A percentile compares a stretch with the other conserved stretches of the same genome.
Conservation (phyloP, 495 filamentous ascomycete genomes). For the Penicillium ochrochloron region DNA sequence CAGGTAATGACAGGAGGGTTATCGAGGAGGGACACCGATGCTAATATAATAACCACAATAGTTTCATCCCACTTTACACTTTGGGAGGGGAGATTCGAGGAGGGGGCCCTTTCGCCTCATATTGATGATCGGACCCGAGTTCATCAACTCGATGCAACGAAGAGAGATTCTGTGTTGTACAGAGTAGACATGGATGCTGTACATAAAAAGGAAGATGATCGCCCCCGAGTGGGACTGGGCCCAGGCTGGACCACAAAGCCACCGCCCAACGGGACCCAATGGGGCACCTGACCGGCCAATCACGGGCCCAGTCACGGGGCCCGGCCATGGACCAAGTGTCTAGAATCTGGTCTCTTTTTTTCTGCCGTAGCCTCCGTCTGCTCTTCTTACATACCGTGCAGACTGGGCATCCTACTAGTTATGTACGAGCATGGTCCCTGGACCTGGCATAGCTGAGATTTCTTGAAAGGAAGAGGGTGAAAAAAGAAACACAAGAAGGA, state of each 20-base stretch:
- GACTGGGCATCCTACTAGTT: background rate
- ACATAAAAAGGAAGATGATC: conserved; percentile 23
- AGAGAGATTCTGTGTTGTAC: background rate
- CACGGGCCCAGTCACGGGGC: conserved; percentile 3
- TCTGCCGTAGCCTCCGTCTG: background rate
- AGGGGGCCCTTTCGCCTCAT: background rate
- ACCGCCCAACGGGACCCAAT: conserved; percentile 1
- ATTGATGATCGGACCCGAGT: background rate
- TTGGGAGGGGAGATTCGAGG: background rate
- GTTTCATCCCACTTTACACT: background rate
- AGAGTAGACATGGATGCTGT: background rate
- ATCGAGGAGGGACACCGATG: background rate
- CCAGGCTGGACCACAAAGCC: conserved; percentile 8
- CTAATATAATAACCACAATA: background rate
- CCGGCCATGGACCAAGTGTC: conserved; percentile 10
- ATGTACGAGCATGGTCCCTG: background rate
- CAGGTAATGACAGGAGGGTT: conserved; percentile 16
- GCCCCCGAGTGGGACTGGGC: conserved; percentile 30
- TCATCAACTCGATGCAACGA: conserved; percentile 35
- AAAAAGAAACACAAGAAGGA: background rate
- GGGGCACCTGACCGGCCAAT: conserved; percentile 1
- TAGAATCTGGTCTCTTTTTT: conserved; percentile 5
- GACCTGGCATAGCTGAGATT: too few species aligned
- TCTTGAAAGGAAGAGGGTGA: background rate
- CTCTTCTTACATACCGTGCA: background rate